Conservation (phyloP, 2,329 filamentous ascomycete genomes). For the Cladosporium phlei region DNA sequence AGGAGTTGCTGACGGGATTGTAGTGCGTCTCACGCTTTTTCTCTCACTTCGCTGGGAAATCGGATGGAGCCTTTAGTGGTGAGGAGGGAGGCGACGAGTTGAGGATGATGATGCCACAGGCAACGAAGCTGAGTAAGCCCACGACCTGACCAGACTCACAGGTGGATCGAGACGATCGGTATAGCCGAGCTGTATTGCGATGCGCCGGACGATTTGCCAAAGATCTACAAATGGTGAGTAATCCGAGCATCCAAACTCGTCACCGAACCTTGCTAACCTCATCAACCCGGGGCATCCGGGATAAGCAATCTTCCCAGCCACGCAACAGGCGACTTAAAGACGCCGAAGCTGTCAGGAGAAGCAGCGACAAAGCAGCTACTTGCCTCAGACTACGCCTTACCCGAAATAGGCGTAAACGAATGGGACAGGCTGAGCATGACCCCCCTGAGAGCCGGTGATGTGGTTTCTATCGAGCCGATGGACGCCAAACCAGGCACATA, state of each 20-base stretch:
- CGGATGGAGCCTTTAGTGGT: too few relatives aligned
- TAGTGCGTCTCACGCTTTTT: too few relatives aligned
- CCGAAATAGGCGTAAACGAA: constrained; percentile 17
- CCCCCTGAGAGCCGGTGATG: constrained; percentile 17
- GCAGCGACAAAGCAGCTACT: constrained; percentile 18
- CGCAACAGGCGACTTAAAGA: constrained; percentile 15
- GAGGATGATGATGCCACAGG: too few relatives aligned
- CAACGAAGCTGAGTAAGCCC: too few relatives aligned
- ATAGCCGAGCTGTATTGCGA: constrained; percentile 18
- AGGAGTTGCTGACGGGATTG: too few relatives aligned
- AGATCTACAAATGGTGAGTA: constrained; percentile 20
- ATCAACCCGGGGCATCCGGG: too few relatives aligned
- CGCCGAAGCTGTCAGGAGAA: constrained; percentile 19
- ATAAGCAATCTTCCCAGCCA: constrained; percentile 18
- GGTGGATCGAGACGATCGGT: constrained; percentile 18
- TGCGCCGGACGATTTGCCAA: constrained; percentile 17
- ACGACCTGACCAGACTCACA: too few relatives aligned
- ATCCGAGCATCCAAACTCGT: too few relatives aligned
- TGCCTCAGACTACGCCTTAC: constrained; percentile 15
- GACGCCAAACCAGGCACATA: constrained; percentile 20
- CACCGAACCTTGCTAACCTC: too few relatives aligned
- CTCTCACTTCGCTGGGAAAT: too few relatives aligned
- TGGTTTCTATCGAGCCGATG: constrained; percentile 19
- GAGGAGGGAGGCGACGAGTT: too few relatives aligned
- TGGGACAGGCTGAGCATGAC: constrained; percentile 17